Conservation (phyloP, 768 basidiomycete genomes). For the Antrodiella citrinella region DNA sequence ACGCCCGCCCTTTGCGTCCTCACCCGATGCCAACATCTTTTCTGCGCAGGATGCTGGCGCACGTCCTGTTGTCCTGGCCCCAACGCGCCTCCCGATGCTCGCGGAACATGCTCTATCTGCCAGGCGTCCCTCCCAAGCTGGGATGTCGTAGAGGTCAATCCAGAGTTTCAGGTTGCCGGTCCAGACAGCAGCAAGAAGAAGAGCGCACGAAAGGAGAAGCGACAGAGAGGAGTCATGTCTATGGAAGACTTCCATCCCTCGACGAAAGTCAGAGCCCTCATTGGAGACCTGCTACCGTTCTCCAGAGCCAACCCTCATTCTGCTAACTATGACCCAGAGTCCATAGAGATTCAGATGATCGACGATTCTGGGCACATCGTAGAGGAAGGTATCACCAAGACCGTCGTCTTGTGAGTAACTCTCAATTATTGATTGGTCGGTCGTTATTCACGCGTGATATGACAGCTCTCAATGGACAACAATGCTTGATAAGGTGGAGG, state of each 20-base stretch:
- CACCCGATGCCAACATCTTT: slow-evolving; percentile 92
- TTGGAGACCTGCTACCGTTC: slow-evolving; percentile 72
- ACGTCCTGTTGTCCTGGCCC: slow-evolving; percentile 79
- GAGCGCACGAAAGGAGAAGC: slow-evolving; percentile 55
- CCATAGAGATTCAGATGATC: slow-evolving; percentile 68
- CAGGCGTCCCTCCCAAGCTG: slow-evolving; percentile 52
- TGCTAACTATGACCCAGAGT: slow-evolving; percentile 71
- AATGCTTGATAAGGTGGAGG: slow-evolving; percentile 93
- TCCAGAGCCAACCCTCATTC: slow-evolving; percentile 85
- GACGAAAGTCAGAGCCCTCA: slow-evolving; percentile 81
- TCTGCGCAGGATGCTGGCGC: slow-evolving; percentile 82
- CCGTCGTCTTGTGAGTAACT: slow-evolving; percentile 84
- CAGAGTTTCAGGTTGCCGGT: slow-evolving; percentile 38
- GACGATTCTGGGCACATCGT: slow-evolving; percentile 65
- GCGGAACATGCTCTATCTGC: slow-evolving; percentile 71
- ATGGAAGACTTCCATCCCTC: slow-evolving; percentile 63
- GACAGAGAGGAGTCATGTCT: slow-evolving; percentile 39
- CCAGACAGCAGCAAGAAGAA: slow-evolving; percentile 46
- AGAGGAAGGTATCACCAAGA: slow-evolving; percentile 73
- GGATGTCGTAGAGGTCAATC: slow-evolving; percentile 80
- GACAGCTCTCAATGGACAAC: slow-evolving; percentile 87
- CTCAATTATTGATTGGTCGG: slow-evolving; percentile 10
- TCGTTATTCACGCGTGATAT: slow-evolving; percentile 1
- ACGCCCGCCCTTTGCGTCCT: slow-evolving; percentile 56
- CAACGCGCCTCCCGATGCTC: slow-evolving; percentile 47